Percentiles rank a stretch among this genome's conserved stretches.
Conservation (phyloP, 192 early-diverging fungal genomes). For the Coemansia sp. region DNA sequence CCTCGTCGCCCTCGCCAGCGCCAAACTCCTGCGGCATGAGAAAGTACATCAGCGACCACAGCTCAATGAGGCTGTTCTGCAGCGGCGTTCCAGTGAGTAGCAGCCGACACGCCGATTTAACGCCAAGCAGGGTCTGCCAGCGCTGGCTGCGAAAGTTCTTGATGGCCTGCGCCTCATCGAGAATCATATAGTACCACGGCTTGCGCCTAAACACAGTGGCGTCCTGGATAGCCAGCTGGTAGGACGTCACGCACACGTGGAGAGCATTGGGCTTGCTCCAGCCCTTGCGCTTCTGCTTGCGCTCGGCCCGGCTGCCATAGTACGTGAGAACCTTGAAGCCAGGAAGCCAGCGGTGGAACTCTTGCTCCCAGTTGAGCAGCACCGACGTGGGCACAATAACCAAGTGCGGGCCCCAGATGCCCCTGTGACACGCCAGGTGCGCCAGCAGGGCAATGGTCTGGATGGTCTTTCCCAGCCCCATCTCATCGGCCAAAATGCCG, state of each 20-base stretch:
- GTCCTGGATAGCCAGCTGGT: slow-evolving; percentile 72
- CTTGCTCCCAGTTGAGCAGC: slow-evolving; percentile 85
- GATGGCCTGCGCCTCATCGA: slow-evolving; percentile 96
- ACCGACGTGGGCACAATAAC: slow-evolving; percentile 94
- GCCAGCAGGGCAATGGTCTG: slow-evolving; percentile 91
- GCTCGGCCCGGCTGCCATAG: slow-evolving; percentile 66
- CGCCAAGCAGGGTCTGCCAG: slow-evolving; percentile 80
- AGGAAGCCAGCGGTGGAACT: slow-evolving; percentile 81
- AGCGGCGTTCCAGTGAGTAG: slow-evolving; percentile 96
- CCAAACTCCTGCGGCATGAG: slow-evolving; percentile 86
- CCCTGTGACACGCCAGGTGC: slow-evolving; percentile 70
- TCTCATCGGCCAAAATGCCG: slow-evolving; percentile 92
- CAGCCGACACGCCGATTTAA: slow-evolving; percentile 76
- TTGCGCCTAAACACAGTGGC: slow-evolving; percentile 67
- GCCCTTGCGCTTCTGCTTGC: slow-evolving; percentile 43
- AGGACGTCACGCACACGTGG: slow-evolving; percentile 75
- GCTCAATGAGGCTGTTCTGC: slow-evolving; percentile 91
- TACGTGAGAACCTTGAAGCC: slow-evolving; percentile 65
- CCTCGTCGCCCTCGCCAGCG: slow-evolving; percentile 63
- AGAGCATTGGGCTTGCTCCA: slow-evolving; percentile 71
- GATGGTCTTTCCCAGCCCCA: slow-evolving; percentile 95
- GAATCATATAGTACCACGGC: slow-evolving; percentile 84
- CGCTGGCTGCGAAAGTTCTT: slow-evolving; percentile 92
- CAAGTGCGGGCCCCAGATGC: slow-evolving; percentile 85
- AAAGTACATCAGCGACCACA: slow-evolving; percentile 86